Evolutionary conservation across 2,329 filamentous ascomycete genomes (phyloP), one percentile per base, ranked within the genome.

Genomic region (Albifimbria verrucaria): DNA sequence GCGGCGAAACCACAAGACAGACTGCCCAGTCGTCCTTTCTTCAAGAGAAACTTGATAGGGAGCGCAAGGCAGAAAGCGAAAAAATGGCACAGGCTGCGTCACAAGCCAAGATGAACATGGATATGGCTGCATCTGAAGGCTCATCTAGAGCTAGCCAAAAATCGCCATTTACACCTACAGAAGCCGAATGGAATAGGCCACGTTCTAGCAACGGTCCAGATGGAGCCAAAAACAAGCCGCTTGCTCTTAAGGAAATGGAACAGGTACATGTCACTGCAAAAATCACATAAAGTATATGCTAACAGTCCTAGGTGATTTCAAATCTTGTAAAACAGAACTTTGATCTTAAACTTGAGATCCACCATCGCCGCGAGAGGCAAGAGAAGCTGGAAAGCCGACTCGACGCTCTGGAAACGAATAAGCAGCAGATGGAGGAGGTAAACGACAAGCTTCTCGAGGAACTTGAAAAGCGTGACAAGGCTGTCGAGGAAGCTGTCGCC

Each of bases 311-410:
- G 79, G 82, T 85, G 51, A 71, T 90, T 50, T 88, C 87, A 4
- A 85, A 77, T 2, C 70, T 90, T 21, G 84, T 87, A 66, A 91
- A 91, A 65, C 83, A 89, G 69, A 91, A 90, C 62, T 91, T 90
- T 59, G 87, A 89, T 59, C 76, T 91, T 42, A 90, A 91, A 67
- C 74, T 90, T 26, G 87, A 90, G 64, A 69, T 91, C 1, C 89
- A 81, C 59, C 86, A 90, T 63, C 79, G 86, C 7, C 78, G 87
- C 24, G 82, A 90, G 68, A 78, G 80, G 50, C 85, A 88, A 62
- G 77, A 76, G 9, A 72, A 72, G 21, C 62, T 90, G 28, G 85
- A 89, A 62, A 75, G 79, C 28, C 75, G 77, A 41, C 60, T 86
- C n/a, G 78, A 83, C 36, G 67, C 66, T 4, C 70, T 89, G 18